Evolutionary conservation across 306 rosid genomes (phyloP).

Genomic region (Pterocarpus macrocarpus): DNA sequence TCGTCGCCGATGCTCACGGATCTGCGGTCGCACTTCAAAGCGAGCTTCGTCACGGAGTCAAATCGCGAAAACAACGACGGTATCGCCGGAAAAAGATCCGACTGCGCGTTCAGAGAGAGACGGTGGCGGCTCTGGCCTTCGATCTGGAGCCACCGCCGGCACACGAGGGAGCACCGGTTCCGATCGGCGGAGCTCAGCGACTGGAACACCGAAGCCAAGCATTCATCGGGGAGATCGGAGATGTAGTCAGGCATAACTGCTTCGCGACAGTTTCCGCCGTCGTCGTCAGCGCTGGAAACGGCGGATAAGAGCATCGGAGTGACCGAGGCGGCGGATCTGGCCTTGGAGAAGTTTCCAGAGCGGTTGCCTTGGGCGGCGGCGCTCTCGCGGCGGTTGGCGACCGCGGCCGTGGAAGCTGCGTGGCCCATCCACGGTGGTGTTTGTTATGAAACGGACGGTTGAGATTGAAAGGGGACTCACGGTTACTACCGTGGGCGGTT

Average conservation of each 20-base stretch:
- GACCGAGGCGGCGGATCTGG: constrained; percentile 66
- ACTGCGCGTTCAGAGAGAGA: constrained; percentile 75
- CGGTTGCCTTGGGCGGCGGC: constrained; percentile 46
- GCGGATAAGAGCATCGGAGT: constrained; percentile 54
- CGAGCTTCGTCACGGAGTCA: constrained; percentile 91
- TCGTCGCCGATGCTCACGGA: constrained; percentile 80
- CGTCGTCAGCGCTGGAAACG: background rate
- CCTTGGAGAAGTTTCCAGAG: constrained; percentile 43
- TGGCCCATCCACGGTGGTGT: constrained; percentile 85
- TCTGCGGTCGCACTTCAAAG: constrained; percentile 92
- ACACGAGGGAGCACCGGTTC: constrained; percentile 84
- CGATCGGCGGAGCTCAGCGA: constrained; percentile 83
- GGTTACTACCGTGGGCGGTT: constrained; percentile 24
- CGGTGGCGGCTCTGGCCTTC: constrained; percentile 98
- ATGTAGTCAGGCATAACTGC: constrained; percentile 57
- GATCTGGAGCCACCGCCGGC: constrained; percentile 84
- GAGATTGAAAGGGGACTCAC: constrained; percentile 40
- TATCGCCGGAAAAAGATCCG: constrained; percentile 64
- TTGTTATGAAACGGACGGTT: constrained; percentile 22
- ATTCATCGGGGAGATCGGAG: constrained; percentile 89
- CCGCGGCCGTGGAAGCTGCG: constrained; percentile 74
- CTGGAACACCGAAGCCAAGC: constrained; percentile 83
- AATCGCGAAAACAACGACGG: constrained; percentile 80
- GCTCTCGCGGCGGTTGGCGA: constrained; percentile 63
- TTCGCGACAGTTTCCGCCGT: background rate